Base-by-base conservation (phyloP, 305 asterid species). In the Fraxinus dipetala region DNA sequence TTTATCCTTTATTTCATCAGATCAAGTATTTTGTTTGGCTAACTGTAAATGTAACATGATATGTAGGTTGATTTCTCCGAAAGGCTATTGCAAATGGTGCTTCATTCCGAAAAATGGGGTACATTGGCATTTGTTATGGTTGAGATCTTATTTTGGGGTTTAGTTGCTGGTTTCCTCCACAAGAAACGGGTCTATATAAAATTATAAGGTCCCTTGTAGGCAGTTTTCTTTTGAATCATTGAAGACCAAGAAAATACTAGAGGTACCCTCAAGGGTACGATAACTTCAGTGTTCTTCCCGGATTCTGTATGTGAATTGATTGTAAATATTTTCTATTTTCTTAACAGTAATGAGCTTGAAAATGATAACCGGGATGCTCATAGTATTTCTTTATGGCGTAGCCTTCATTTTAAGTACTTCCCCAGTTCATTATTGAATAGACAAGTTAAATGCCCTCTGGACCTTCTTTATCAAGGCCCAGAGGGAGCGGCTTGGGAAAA, bases 111-210 rank as follows among this genome's bases (percentile, higher is more conserved):
- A 77, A 92, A 88, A 83, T 94, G 95, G 96, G 98, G 97, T 83
- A 91, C 95, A 61, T 80, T 94, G 78, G 89, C 86, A 70, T 92
- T 92, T 77, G 98, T 94, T 59, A 26, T 93, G 73, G 81, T 92
- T 18, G 98, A 94, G 92, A 92, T 94, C 85, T 79, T 94, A 77
- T 90, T 91, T 84, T 94, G 98, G 98, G 97, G 97, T 78, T 82
- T 79, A 22, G 85, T 91, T 72, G 90, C 97, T 76, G 93, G 91
- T 69, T 83, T 87, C 84, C 91, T 91, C 70, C 92, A 91, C 86
- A 72, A 78, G 83, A 91, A 91, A 87, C 88, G 83, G 73, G 18
- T 87, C 32, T 90, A 91, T 75, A 65, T 91, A 67, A 90, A 87
- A 83, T 54, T 91, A 34, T 91, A 80, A 89, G 63, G 76, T 65